Evolutionary conservation across 129 eudicot species (phyloP), one percentile per base, ranked within the genome.

Genomic region (Dittrichia graveolens): DNA sequence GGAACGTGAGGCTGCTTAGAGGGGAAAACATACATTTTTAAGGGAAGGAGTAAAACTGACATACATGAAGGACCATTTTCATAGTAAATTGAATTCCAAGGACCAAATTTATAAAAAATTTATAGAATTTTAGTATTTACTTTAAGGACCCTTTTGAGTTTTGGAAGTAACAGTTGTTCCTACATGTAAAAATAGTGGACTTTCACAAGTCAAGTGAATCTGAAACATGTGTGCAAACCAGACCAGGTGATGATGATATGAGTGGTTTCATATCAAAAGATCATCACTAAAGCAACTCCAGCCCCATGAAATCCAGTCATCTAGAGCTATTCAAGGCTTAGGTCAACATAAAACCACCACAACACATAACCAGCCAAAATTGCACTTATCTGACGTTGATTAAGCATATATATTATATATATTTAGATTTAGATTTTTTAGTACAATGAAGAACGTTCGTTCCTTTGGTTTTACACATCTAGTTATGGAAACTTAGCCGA

Each of bases 371-470:
- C 58, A 60, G 16, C 35, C 59, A 59, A 44, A 24, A 37, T 15
- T 24, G 57, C 52, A 76, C 8, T n/a, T 58, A 37, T 57, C 35
- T 37, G 55, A 45, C 9, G 37, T 67, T 18, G 15, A 68, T 5
- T 46, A 77, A 59, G 45, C 75, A 68, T 40, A 48, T 73, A 71
- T 43, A 42, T 41, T 35, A 39, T 71, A 45, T 15, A 39, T 58
- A 67, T 60, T 5, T 18, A 31, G 64, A 81, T 24, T 24, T 24
- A 24, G 31, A 24, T 24, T 49, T 67, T 42, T 59, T 63, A 65
- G 81, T 74, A 73, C 85, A 65, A 19, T 59, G 78, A 45, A 41
- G 24, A 67, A 44, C 74, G 73, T 75, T 14, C 49, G 44, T 79
- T 82, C 80, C 75, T 52, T 59, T 56, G 39, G 58, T 68, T 44